A percentile compares a stretch with the other conserved stretches of the same genome.
phyloP scores from a whole-genome alignment of 140 eudicot genomes.

The Senecio squalidus region DNA sequence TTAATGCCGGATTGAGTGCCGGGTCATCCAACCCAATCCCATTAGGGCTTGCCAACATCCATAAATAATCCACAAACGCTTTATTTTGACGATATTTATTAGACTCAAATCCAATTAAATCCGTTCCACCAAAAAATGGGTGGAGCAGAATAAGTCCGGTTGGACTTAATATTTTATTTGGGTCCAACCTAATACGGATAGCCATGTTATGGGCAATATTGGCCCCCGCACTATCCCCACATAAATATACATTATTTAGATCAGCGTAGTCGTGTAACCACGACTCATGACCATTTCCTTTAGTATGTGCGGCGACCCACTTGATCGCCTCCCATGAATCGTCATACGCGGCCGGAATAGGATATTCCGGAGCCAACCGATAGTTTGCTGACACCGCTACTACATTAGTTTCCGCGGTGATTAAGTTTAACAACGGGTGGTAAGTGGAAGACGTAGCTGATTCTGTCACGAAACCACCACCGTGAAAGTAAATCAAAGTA shows the following conservation, averaged over 20 bases:
- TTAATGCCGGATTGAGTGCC: constrained; percentile 13
- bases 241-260: constrained; percentile 31
- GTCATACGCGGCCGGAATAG: constrained; percentile 14
- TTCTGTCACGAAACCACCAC: constrained; percentile 23
- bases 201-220: constrained; percentile 44
- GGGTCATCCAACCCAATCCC: constrained; percentile 24
- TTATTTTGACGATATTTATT: constrained; percentile 6
- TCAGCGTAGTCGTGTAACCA: constrained; percentile 46
- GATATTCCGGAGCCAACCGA: constrained; percentile 34
- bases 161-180: neutral
- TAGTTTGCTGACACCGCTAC: constrained; percentile 16
- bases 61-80: constrained; percentile 15
- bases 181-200: constrained; percentile 12
- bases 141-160: constrained; percentile 20
- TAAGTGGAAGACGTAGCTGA: constrained; percentile 18
- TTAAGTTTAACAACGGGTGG: constrained; percentile 6
- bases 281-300: constrained; percentile 22
- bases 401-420: neutral
- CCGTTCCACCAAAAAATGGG: constrained; percentile 25
- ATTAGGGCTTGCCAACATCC: constrained; percentile 19
- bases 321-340: constrained; percentile 34
- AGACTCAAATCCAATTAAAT: constrained; percentile 14
- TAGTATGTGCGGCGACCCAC: constrained; percentile 33
- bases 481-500: constrained; percentile 14
- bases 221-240: constrained; percentile 66